phyloP scores from a whole-genome alignment of 768 basidiomycete genomes.

The Lentinula boryana region DNA sequence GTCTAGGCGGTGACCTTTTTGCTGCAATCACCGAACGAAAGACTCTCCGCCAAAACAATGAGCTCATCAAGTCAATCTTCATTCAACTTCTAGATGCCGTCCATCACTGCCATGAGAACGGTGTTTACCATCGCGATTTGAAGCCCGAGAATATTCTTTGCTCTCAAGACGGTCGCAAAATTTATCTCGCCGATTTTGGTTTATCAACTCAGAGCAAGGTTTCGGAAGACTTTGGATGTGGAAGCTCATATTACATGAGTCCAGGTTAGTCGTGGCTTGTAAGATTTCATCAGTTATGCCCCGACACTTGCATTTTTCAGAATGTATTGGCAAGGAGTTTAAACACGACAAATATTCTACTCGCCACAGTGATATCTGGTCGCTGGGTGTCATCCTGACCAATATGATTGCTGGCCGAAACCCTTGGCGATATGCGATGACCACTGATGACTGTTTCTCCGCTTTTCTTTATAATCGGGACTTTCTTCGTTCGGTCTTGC shows the following conservation, averaged over 20 bases:
- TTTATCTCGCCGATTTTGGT: slow-evolving; percentile 78
- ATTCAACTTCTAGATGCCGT: slow-evolving; percentile 79
- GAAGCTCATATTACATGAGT: slow-evolving; percentile 63
- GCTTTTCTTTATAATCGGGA: slow-evolving; percentile 57
- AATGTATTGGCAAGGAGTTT: slow-evolving; percentile 45
- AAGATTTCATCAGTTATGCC: slow-evolving; percentile 9
- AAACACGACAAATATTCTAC: slow-evolving; percentile 48
- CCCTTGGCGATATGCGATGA: slow-evolving; percentile 71
- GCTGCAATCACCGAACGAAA: slow-evolving; percentile 55
- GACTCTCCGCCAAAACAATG: slow-evolving; percentile 46
- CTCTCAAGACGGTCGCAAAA: slow-evolving; percentile 39
- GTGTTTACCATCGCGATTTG: slow-evolving; percentile 81
- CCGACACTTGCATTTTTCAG: slow-evolving; percentile 25
- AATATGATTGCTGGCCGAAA: slow-evolving; percentile 77
- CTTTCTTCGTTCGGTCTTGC: slow-evolving; percentile 62
- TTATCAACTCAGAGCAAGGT: slow-evolving; percentile 44
- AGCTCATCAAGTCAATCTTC: slow-evolving; percentile 61
- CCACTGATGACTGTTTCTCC: slow-evolving; percentile 60
- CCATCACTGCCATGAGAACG: slow-evolving; percentile 61
- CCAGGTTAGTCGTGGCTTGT: slow-evolving; percentile 41
- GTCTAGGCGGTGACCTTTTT: slow-evolving; percentile 62
- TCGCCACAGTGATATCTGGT: slow-evolving; percentile 65
- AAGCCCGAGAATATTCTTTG: slow-evolving; percentile 82
- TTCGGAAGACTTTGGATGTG: slow-evolving; percentile 48
- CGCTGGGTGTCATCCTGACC: slow-evolving; percentile 72